Evolutionary conservation across 176 grass and related monocot species (phyloP).

Genomic region (Pontederia crassipes): DNA sequence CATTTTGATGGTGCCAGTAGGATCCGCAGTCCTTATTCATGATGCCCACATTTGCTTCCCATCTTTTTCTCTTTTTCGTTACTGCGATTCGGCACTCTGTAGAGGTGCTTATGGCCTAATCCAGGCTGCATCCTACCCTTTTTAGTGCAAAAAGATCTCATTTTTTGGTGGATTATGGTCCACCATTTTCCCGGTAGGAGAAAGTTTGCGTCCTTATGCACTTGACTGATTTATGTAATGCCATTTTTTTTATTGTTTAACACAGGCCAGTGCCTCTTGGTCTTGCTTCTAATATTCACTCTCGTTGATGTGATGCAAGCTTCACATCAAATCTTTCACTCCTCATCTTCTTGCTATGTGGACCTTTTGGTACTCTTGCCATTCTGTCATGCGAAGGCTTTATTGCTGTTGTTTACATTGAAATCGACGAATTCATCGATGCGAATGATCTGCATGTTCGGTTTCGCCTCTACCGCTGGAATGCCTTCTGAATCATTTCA

Average conservation of each 20-base stretch:
- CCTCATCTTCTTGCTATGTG: too few relatives aligned
- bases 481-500: too few relatives aligned
- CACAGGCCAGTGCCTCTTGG: background rate
- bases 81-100: background rate
- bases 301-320: too few relatives aligned
- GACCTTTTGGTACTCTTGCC: too few relatives aligned
- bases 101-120: background rate
- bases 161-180: background rate
- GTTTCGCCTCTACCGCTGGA: too few relatives aligned
- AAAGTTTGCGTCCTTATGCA: background rate
- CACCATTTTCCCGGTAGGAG: background rate
- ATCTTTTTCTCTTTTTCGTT: background rate
- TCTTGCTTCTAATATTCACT: background rate
- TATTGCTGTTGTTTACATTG: too few relatives aligned
- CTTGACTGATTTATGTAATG: background rate
- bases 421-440: too few relatives aligned
- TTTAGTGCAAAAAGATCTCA: background rate
- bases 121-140: conserved; percentile 1
- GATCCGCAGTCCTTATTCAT: background rate
- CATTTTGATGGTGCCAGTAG: background rate
- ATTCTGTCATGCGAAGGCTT: too few relatives aligned
- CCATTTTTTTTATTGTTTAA: background rate
- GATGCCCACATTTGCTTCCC: background rate
- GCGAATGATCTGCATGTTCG: too few relatives aligned
- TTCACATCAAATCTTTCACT: too few relatives aligned